These are phyloP conservation scores for Aspergillus fijiensis DNA, from an alignment of 2,329 filamentous ascomycete species.

Conservation along the genomic window DNA sequence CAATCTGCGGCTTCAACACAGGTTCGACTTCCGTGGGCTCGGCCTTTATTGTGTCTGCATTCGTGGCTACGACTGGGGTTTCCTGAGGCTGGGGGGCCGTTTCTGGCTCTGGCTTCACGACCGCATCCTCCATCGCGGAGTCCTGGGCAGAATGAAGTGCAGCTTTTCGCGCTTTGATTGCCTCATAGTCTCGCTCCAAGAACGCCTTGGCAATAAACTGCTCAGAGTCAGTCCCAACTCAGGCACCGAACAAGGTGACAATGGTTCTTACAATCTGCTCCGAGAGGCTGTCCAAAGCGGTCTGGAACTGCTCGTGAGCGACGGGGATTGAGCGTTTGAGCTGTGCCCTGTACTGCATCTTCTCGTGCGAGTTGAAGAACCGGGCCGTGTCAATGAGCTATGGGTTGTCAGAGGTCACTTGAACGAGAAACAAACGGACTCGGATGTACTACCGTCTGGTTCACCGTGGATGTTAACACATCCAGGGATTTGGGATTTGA, in stretches of 20 bases:
- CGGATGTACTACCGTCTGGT: constrained; percentile 34
- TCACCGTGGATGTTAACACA: constrained; percentile 36
- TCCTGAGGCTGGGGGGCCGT: constrained; percentile 15
- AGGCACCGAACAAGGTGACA: neutral
- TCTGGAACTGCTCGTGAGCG: constrained; percentile 42
- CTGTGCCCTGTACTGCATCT: constrained; percentile 34
- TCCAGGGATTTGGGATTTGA: constrained; percentile 38
- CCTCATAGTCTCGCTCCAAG: constrained; percentile 44
- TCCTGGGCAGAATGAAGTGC: constrained; percentile 30
- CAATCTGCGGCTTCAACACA: constrained; percentile 13
- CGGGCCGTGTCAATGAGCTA: constrained; percentile 45
- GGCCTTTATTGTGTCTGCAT: constrained; percentile 20
- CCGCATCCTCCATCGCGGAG: constrained; percentile 30
- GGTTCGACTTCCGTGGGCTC: constrained; percentile 14
- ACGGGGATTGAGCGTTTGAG: constrained; percentile 40
- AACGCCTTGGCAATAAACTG: constrained; percentile 47
- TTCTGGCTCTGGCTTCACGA: constrained; percentile 18
- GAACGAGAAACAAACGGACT: neutral
- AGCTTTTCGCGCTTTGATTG: constrained; percentile 33
- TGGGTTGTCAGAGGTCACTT: constrained; percentile 19
- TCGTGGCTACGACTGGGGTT: constrained; percentile 20
- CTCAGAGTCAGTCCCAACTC: constrained; percentile 4
- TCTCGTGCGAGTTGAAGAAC: constrained; percentile 40
- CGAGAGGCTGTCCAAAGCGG: constrained; percentile 41
- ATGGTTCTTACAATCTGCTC: constrained; percentile 42